phyloP scores from a whole-genome alignment of 257 asterid genomes.

The Petrea volubilis region DNA sequence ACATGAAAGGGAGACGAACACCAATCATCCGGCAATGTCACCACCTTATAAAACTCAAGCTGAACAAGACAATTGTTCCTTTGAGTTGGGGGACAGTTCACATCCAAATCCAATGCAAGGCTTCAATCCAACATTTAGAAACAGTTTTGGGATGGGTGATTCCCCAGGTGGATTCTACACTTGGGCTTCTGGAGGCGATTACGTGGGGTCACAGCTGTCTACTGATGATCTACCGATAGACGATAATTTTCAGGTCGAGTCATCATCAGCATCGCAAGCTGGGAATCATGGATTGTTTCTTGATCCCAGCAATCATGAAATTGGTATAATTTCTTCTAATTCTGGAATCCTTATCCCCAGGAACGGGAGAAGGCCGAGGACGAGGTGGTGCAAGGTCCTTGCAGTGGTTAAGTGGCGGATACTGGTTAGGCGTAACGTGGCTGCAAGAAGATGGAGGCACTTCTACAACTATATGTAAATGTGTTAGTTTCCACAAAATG shows the following conservation, averaged over 20 bases:
- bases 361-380: conserved; percentile 47
- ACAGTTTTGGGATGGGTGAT: conserved; percentile 40
- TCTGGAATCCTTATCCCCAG: conserved; percentile 39
- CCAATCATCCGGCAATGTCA: conserved; percentile 35
- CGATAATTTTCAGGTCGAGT: conserved; percentile 41
- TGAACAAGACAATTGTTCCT: conserved; percentile 36
- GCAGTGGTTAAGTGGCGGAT: conserved; percentile 80
- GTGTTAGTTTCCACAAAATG: background rate
- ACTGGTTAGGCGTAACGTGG: conserved; percentile 54
- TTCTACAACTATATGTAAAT: conserved; percentile 27
- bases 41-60: conserved; percentile 25
- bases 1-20: conserved; percentile 34
- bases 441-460: conserved; percentile 43
- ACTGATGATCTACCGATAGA: conserved; percentile 34
- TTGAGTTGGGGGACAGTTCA: conserved; percentile 46
- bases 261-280: conserved; percentile 46
- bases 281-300: conserved; percentile 40
- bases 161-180: conserved; percentile 38
- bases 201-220: conserved; percentile 33
- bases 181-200: conserved; percentile 34
- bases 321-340: conserved; percentile 42
- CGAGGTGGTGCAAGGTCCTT: conserved; percentile 76
- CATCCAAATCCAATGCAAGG: conserved; percentile 35
- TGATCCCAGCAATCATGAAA: conserved; percentile 40
- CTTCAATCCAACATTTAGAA: conserved; percentile 35